Evolutionary conservation across 176 grass and related monocot species (phyloP).

Genomic region (Carex pumila): DNA sequence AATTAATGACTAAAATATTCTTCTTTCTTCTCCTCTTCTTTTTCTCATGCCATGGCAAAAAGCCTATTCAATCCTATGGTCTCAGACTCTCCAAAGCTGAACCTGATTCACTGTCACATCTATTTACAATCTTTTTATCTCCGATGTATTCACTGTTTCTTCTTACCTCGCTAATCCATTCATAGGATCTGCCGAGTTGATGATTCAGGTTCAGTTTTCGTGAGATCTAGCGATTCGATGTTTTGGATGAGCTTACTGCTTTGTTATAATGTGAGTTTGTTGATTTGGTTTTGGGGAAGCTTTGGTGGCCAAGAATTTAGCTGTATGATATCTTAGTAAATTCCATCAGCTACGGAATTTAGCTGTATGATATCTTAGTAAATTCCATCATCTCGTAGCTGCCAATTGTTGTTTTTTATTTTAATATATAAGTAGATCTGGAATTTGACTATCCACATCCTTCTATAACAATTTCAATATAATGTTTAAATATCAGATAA

Average conservation of each 20-base stretch:
- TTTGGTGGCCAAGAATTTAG: neutral
- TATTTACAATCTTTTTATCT: no score
- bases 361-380: no score
- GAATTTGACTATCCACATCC: neutral
- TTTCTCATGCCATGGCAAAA: no score
- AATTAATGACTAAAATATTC: no score
- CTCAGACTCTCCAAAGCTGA: neutral
- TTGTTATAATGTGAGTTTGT: neutral
- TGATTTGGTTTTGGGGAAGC: slow-evolving; percentile 14
- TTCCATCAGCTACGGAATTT: neutral
- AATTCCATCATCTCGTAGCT: neutral
- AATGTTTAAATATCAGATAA: neutral
- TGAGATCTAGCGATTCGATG: neutral
- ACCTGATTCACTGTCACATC: neutral
- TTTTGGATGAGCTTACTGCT: neutral
- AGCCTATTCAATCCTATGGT: neutral
- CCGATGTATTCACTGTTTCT: neutral
- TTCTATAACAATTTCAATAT: neutral
- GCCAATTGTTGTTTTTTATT: neutral
- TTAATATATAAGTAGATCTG: neutral
- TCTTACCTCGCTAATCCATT: neutral
- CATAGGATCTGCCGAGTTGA: neutral
- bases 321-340: neutral
- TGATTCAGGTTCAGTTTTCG: neutral
- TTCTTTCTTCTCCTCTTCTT: no score